Conservation (phyloP, 2,329 filamentous ascomycete species). For the Trichoderma sp. region DNA sequence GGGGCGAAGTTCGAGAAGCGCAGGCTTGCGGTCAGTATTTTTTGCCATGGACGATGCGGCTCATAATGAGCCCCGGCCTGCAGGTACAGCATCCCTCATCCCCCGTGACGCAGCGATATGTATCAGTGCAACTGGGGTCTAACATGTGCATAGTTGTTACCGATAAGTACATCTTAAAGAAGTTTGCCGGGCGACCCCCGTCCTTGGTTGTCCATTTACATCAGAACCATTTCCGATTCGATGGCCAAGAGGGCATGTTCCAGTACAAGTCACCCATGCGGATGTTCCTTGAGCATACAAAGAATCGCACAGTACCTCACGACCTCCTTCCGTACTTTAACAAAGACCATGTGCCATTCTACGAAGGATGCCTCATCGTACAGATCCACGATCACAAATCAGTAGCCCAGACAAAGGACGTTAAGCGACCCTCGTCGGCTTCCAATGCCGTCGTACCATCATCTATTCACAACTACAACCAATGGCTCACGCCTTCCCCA, state of each 20-base stretch:
- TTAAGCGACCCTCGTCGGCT: conserved; percentile 51
- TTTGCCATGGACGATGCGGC: conserved; percentile 46
- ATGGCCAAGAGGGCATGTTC: conserved; percentile 91
- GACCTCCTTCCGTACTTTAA: conserved; percentile 81
- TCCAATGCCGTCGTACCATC: conserved; percentile 68
- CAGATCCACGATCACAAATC: conserved; percentile 88
- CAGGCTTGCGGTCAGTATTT: conserved; percentile 52
- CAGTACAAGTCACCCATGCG: conserved; percentile 91
- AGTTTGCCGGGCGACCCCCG: conserved; percentile 72
- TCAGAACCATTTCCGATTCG: conserved; percentile 84
- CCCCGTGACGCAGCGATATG: not conserved
- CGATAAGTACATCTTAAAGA: conserved; percentile 77
- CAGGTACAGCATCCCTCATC: conserved; percentile 43
- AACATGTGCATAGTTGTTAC: conserved; percentile 62
- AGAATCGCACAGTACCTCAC: conserved; percentile 77
- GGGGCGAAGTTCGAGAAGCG: conserved; percentile 53
- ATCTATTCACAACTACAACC: conserved; percentile 91
- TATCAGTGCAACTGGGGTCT: conserved; percentile 25
- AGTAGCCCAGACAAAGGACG: conserved; percentile 58
- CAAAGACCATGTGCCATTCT: conserved; percentile 73
- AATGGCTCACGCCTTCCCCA: conserved; percentile 85
- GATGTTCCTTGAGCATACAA: conserved; percentile 75
- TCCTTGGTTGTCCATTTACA: conserved; percentile 88
- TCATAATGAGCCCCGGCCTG: conserved; percentile 52
- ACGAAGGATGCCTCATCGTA: conserved; percentile 93